Base-by-base conservation (phyloP, 352 stramenopile genomes). In the Pythium monospermum region DNA sequence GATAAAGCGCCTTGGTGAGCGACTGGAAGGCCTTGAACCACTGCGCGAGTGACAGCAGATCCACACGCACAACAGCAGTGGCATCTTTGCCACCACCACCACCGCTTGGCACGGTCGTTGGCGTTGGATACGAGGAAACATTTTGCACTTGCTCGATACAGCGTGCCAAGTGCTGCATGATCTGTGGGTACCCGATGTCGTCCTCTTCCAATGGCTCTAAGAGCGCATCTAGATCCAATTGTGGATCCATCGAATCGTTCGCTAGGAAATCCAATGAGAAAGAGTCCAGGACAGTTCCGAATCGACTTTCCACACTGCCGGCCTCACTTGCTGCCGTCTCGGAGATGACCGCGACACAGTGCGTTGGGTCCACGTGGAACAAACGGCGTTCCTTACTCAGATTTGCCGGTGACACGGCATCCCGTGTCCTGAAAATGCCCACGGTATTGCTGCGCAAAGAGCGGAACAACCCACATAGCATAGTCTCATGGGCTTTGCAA, bases 261-360 rank as follows among this genome's bases (percentile, higher is more conserved):
- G 35, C 42, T 21, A 49, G 39, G 32, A 61, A 21, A 13, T 78
- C 75, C 30, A 84, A 49, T 3, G 64, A 51, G 22, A 87, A 36
- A 1, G 63, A 43, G 19, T 75, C 64, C 2, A 91, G 44, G 35
- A 86, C 53, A 15, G 68, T 39, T 4, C 69, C 63, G 4, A 91
- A 56, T 13, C 71, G 67, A 1, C 41, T 44, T 22, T 77, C 73
- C 2, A 71, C 36, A 15, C 58, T 49, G 32, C 71, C 69, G 5
- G 68, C 49, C 0, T 51, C 42, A 6, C 61, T 76, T 6, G 48
- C 61, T 6, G 67, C 61, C 6, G 53, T 48, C 37, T 55, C 53
- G 0, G 76, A 83, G 8, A 91, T 60, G 16, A 91, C 64, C 8
- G 85, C 73, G 0, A 85, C 79, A 37, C 73, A 79, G 53, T 91